phyloP scores from a whole-genome alignment of 2,329 filamentous ascomycete species.

The Davidsoniella australis region DNA sequence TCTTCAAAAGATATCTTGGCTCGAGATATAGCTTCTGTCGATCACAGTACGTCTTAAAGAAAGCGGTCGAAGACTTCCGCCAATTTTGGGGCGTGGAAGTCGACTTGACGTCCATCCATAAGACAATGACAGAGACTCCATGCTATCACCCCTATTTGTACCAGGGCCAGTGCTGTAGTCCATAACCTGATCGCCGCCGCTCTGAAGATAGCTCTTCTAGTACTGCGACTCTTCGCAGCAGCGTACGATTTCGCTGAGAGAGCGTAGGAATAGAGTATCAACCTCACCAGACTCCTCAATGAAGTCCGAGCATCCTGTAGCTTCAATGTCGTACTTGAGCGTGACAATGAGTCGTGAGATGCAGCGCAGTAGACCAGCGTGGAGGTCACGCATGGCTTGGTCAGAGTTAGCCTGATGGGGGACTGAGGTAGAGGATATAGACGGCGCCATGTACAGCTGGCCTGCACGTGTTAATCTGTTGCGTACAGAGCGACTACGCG shows the following conservation, averaged over 20 bases:
- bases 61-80: no score
- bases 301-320: neutral
- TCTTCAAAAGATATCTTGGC: neutral
- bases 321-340: slow-evolving; percentile 18
- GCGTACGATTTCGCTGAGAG: slow-evolving; percentile 11
- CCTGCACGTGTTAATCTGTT: neutral
- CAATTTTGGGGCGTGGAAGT: no score
- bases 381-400: slow-evolving; percentile 26
- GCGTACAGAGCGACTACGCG: neutral
- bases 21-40: no score
- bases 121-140: no score
- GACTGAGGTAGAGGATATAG: neutral
- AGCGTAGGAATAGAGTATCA: slow-evolving; percentile 9
- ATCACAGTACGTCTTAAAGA: no score
- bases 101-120: no score
- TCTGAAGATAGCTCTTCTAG: neutral
- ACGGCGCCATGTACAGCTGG: neutral
- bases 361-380: slow-evolving; percentile 32
- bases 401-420: slow-evolving; percentile 19
- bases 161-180: neutral
- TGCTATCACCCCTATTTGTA: neutral
- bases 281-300: slow-evolving; percentile 5
- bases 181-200: neutral
- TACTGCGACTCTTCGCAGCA: slow-evolving; percentile 7
- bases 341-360: slow-evolving; percentile 34